Evolutionary conservation across 495 filamentous ascomycete species (phyloP), one percentile per base, ranked within the genome.

Genomic region (Aspergillus steynii): DNA sequence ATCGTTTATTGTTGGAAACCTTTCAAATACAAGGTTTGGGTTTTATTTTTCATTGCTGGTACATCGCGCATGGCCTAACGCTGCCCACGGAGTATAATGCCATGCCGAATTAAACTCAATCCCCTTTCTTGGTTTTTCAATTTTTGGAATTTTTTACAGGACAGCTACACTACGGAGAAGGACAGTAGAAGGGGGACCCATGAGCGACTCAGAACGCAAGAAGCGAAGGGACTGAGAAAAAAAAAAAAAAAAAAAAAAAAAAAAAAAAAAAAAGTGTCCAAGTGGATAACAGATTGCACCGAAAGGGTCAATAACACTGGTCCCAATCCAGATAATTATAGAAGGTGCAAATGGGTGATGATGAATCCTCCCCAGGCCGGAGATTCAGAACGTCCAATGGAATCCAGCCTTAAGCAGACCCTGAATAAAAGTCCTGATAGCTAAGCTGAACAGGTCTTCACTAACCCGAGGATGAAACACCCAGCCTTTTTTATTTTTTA

Each of bases 1-100:
- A 14, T 50, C 5, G 26, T 55, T 20, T 20, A 20, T 20, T 20
- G 20, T 42, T 42, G 37, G 10, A 42, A 42, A 42, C 37, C 31
- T 49, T 52, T 12, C 64, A 61, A 61, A 56, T 31, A 54, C 58
- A 66, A 50, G 65, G 42, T 59, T 60, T 58, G 57, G 10, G 31
- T 45, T 48, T 34, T 58, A 48, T 58, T 59, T 62, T 61, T 58
- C 47, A 56, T 48, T 64, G 55, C 63, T 55, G 42, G 56, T 55
- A 59, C 62, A 60, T 58, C 47, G 62, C n/a, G 15, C 48, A 26
- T 50, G 10, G 53, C 65, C 55, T 65, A 64, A 55, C 61, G 66
- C 56, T 59, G 6, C 29, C 26, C 54, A 48, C 49, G 10, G 31
- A 34, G 59, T 60, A 48, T 60, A 45, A 20, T 42, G 12, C 37